A percentile compares a stretch with the other conserved stretches of the same genome.
Conservation (phyloP, 441 rosid genomes). For the Melastoma candidum region DNA sequence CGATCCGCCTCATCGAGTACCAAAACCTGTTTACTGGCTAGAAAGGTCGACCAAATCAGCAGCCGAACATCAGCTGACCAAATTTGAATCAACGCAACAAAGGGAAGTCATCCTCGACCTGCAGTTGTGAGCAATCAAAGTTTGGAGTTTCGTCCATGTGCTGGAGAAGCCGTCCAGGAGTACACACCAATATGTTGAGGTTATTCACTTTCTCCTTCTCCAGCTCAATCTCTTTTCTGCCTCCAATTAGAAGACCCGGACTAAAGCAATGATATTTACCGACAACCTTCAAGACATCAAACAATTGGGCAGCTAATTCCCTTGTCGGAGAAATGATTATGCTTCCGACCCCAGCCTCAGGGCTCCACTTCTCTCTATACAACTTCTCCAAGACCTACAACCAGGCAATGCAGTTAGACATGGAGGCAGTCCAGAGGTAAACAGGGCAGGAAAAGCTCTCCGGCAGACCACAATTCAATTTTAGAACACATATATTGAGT, state of each 20-base stretch:
- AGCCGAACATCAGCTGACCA: not conserved
- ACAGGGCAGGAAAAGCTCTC: too few species aligned
- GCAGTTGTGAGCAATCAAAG: slow-evolving; percentile 81
- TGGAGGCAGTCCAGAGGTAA: too few species aligned
- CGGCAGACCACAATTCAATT: too few species aligned
- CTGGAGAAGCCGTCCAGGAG: slow-evolving; percentile 95
- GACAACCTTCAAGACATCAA: slow-evolving; percentile 58
- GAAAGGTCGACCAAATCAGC: slow-evolving; percentile 28
- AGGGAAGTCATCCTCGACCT: slow-evolving; percentile 36
- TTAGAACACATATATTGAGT: too few species aligned
- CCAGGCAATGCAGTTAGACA: not conserved
- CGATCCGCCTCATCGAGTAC: slow-evolving; percentile 98
- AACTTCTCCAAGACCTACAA: slow-evolving; percentile 70
- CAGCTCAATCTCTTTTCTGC: slow-evolving; percentile 69
- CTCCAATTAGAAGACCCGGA: slow-evolving; percentile 87
- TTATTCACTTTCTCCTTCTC: slow-evolving; percentile 77
- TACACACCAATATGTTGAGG: slow-evolving; percentile 78
- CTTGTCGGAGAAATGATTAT: slow-evolving; percentile 88
- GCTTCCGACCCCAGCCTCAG: slow-evolving; percentile 89
- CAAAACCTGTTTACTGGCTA: slow-evolving; percentile 60
- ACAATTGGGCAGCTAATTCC: slow-evolving; percentile 78
- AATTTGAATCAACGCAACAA: not conserved
- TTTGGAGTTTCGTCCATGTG: slow-evolving; percentile 96
- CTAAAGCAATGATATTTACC: slow-evolving; percentile 77
- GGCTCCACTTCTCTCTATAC: slow-evolving; percentile 73